phyloP scores from a whole-genome alignment of 1,284 basidiomycete genomes.

The Mycena sp. region DNA sequence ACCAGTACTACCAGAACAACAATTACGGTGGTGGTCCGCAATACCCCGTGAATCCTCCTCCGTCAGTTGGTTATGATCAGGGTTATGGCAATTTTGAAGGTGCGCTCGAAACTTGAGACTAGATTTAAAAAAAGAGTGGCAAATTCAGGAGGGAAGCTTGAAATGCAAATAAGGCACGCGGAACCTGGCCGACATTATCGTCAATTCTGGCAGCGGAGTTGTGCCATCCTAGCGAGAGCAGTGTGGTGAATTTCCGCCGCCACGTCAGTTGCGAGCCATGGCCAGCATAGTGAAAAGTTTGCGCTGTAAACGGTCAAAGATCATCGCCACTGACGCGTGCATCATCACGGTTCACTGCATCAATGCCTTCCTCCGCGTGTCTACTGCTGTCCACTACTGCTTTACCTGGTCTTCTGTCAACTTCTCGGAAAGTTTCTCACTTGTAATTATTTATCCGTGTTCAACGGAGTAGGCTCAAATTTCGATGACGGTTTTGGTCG shows the following conservation, averaged over 20 bases:
- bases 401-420: constrained; percentile 23
- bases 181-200: constrained; percentile 12
- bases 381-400: constrained; percentile 3
- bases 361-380: constrained; percentile 21
- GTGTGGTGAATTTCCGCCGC: constrained; percentile 20
- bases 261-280: constrained; percentile 15
- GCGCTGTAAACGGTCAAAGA: constrained; percentile 26
- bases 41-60: constrained; percentile 50
- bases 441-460: constrained; percentile 21
- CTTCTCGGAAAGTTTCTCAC: constrained; percentile 25
- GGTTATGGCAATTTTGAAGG: constrained; percentile 70
- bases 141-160: constrained; percentile 33
- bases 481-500: constrained; percentile 63
- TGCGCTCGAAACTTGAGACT: constrained; percentile 77
- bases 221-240: constrained; percentile 40
- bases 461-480: constrained; percentile 54
- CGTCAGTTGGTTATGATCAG: constrained; percentile 59
- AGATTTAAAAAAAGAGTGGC: constrained; percentile 42
- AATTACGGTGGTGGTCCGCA: constrained; percentile 57
- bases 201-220: constrained; percentile 27
- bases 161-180: constrained; percentile 29
- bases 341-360: background rate
- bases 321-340: constrained; percentile 21
- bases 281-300: constrained; percentile 21
- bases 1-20: constrained; percentile 72